Evolutionary conservation across 768 basidiomycete species (phyloP).

Genomic region (Tricholoma furcatifolium): DNA sequence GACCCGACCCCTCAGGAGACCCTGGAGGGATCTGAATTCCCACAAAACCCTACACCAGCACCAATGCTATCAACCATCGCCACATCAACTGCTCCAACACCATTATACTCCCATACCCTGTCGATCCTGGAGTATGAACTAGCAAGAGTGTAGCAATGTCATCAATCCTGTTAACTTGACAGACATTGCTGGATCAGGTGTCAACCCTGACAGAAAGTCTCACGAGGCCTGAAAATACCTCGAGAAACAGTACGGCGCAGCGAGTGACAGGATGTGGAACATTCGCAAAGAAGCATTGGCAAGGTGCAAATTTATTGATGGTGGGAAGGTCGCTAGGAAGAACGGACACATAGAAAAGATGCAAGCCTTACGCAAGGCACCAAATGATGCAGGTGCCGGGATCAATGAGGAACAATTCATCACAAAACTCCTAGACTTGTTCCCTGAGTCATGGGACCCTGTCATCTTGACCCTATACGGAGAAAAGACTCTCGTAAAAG

Average conservation of each 20-base stretch:
- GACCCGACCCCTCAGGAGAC: not conserved
- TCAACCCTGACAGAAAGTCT: too few species aligned
- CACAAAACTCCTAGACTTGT: too few species aligned
- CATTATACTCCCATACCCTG: not conserved
- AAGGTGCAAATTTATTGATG: not conserved
- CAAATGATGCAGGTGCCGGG: too few species aligned
- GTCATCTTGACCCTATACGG: not conserved
- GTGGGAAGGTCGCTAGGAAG: not conserved
- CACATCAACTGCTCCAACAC: not conserved
- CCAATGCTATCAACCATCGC: not conserved
- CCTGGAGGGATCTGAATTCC: not conserved
- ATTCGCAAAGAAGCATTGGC: too few species aligned
- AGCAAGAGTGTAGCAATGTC: not conserved
- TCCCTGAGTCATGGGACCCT: too few species aligned
- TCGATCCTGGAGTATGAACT: too few species aligned
- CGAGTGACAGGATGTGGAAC: not conserved
- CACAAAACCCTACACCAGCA: not conserved
- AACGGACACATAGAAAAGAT: slow-evolving; percentile 1
- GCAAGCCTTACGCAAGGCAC: not conserved
- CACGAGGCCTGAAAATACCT: not conserved
- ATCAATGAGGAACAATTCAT: too few species aligned
- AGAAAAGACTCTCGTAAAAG: not conserved
- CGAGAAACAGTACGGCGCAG: not conserved
- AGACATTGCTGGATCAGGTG: not conserved
- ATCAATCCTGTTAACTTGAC: not conserved